Evolutionary conservation across 345 rosid genomes (phyloP).

Genomic region (Hibiscus tridactylites): DNA sequence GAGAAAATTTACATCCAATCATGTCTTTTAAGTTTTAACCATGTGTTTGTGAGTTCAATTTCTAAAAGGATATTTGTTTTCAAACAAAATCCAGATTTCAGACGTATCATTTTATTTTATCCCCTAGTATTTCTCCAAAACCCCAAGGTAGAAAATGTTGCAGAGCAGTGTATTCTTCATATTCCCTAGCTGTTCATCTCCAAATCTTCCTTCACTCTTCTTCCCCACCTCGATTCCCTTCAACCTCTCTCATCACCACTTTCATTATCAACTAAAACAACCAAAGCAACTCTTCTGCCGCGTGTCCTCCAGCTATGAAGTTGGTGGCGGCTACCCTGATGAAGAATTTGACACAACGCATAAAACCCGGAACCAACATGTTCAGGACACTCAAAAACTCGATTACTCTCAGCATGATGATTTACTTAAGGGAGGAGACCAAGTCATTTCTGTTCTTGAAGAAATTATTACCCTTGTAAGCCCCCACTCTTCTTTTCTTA

Average conservation of each 20-base stretch:
- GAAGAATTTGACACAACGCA: constrained; percentile 29
- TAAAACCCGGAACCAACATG: constrained; percentile 15
- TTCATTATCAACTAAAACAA: constrained; percentile 16
- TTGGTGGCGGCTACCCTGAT: constrained; percentile 60
- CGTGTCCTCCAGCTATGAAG: constrained; percentile 41
- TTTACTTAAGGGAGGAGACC: constrained; percentile 86
- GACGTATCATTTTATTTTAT: neutral
- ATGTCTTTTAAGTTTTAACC: too few species aligned
- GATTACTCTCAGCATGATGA: constrained; percentile 56
- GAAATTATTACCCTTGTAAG: constrained; percentile 81
- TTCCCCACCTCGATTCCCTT: constrained; percentile 3
- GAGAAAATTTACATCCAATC: too few species aligned
- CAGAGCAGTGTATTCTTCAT: constrained; percentile 9
- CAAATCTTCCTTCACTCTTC: neutral
- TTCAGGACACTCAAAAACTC: constrained; percentile 27
- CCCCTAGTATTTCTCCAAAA: neutral
- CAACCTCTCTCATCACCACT: neutral
- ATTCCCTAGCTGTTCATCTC: constrained; percentile 1
- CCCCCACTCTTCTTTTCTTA: neutral
- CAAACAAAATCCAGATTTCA: too few species aligned
- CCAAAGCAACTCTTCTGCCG: constrained; percentile 21
- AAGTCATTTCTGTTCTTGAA: constrained; percentile 81
- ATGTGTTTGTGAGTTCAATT: too few species aligned
- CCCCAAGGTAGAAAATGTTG: constrained; percentile 21
- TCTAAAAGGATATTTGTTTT: too few species aligned